A percentile compares a stretch with the other conserved stretches of the same genome.
Evolutionary conservation across 768 basidiomycete genomes (phyloP).

Genomic region (Polyporus arcularius): DNA sequence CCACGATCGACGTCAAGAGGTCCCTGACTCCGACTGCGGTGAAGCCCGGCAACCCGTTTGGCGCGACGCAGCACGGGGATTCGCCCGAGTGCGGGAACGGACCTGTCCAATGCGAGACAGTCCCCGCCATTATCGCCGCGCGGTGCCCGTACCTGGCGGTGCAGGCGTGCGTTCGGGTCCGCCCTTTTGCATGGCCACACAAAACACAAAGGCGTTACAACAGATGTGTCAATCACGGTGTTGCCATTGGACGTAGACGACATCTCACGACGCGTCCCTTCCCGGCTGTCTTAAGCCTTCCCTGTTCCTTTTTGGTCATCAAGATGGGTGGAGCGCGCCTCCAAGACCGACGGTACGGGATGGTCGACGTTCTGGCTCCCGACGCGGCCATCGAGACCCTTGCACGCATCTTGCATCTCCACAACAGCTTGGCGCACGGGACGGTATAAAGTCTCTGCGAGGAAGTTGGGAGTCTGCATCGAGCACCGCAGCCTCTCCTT

Average conservation of each 20-base stretch:
- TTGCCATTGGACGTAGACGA: constrained; percentile 2
- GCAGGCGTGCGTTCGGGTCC: background rate
- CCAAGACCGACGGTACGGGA: constrained; percentile 4
- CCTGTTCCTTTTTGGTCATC: background rate
- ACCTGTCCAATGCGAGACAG: no score
- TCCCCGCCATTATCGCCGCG: background rate
- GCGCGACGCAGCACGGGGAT: no score
- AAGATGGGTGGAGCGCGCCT: background rate
- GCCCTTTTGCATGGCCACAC: background rate
- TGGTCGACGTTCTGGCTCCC: background rate
- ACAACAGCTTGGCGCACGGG: background rate
- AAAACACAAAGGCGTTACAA: constrained; percentile 9
- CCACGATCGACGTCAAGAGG: no score
- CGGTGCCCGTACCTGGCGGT: background rate
- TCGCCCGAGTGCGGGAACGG: no score
- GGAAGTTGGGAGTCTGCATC: background rate
- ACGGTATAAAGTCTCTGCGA: background rate
- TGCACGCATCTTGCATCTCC: background rate
- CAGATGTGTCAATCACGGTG: constrained; percentile 4
- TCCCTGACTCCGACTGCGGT: no score
- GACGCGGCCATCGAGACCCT: constrained; percentile 5
- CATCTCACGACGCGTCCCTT: background rate
- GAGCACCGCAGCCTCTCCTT: background rate
- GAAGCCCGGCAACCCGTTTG: no score
- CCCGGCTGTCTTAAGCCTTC: background rate